A percentile compares a stretch with the other conserved stretches of the same genome.
phyloP scores from a whole-genome alignment of 2,329 filamentous ascomycete species.

The Pochonia chlamydosporia region DNA sequence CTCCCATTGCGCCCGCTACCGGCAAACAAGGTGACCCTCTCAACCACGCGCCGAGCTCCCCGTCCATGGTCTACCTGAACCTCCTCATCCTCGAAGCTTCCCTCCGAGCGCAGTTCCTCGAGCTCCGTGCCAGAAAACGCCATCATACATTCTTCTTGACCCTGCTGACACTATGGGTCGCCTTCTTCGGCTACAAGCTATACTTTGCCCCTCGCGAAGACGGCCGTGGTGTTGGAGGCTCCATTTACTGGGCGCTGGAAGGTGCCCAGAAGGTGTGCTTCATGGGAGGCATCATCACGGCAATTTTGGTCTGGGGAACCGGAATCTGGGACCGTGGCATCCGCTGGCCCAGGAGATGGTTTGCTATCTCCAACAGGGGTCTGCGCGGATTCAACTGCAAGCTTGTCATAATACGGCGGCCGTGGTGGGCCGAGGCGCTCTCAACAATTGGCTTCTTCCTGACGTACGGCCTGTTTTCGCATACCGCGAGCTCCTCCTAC shows the following conservation, averaged over 20 bases:
- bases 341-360: slow-evolving; percentile 88
- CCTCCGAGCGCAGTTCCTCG: slow-evolving; percentile 86
- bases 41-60: slow-evolving; percentile 77
- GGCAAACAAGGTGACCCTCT: slow-evolving; percentile 61
- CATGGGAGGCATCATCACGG: slow-evolving; percentile 84
- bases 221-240: slow-evolving; percentile 83
- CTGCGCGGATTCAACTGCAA: slow-evolving; percentile 93
- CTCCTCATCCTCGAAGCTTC: slow-evolving; percentile 94
- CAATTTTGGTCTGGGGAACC: slow-evolving; percentile 83
- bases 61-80: slow-evolving; percentile 96
- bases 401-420: slow-evolving; percentile 78
- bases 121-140: slow-evolving; percentile 77
- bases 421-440: slow-evolving; percentile 73
- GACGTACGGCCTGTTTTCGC: slow-evolving; percentile 67
- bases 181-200: slow-evolving; percentile 80
- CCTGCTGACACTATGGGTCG: slow-evolving; percentile 73
- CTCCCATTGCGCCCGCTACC: slow-evolving; percentile 37
- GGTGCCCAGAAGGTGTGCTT: slow-evolving; percentile 86
- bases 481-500: slow-evolving; percentile 63
- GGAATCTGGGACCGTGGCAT: slow-evolving; percentile 96
- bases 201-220: slow-evolving; percentile 96
- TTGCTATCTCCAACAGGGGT: slow-evolving; percentile 82
- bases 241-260: slow-evolving; percentile 94
- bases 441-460: slow-evolving; percentile 71
- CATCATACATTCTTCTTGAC: slow-evolving; percentile 91